Evolutionary conservation across 768 basidiomycete genomes (phyloP), one percentile per base, ranked within the genome.

Genomic region (Coprinopsis cinerea): DNA sequence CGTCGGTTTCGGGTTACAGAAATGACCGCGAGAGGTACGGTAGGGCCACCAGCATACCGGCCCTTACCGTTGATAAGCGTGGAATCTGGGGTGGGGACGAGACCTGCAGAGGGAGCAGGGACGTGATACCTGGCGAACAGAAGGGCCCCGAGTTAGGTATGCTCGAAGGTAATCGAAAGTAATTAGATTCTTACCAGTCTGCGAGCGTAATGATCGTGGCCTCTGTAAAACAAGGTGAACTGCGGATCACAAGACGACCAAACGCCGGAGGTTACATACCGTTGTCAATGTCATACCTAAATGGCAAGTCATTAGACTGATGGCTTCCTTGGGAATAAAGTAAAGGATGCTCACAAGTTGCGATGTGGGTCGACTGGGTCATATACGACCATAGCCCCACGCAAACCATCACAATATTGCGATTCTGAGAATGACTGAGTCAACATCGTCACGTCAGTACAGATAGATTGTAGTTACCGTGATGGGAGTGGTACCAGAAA

Each of bases 381-480:
- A 27, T 76, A 74, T 9, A 79, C 63, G 11, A 80, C 67, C 28
- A 79, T 39, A 2, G 72, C 65, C 0, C 78, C 78, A 34, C 79
- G 63, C 23, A 81, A 65, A 0, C 78, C 79, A 52, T 81, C 79
- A 47, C 79, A 81, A 50, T 80, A 80, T 60, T 81, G 79, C 1
- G 71, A 69, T 3, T 67, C 68, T 64, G 56, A 4, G 30, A 15
- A 57, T 44, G 17, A 6, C 10, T 10, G 36, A 23, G 27, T 28
- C 4, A 9, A 10, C 18, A 37, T 14, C 22, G 15, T 62, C 55
- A 55, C 35, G 30, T 7, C 63, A 14, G 61, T 62, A 6, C 61
- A 61, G 23, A 15, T 39, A 39, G 17, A 9, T n/a, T n/a, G 24
- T 2, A 24, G 60, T 17, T 40, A 69, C 66, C 63, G 59, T 74